Conservation (phyloP, 441 rosid genomes). For the Populus hybrid region DNA sequence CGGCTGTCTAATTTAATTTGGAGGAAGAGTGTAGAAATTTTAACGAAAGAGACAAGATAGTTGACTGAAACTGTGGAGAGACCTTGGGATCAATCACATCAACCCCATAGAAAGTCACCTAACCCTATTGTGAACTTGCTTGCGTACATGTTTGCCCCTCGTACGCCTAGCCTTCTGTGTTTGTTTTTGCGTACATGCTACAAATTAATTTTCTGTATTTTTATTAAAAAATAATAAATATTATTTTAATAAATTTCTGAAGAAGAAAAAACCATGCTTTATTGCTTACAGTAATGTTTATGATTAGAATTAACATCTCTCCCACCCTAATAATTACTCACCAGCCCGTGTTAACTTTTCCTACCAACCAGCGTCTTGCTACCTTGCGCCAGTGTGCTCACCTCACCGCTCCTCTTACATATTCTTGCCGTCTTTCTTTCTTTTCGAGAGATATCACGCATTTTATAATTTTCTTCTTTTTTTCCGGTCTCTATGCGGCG, state of each 20-base stretch:
- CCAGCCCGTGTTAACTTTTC: constrained; percentile 23
- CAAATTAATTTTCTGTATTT: too few species aligned
- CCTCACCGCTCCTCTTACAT: neutral
- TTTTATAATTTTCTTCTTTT: too few species aligned
- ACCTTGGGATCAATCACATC: constrained; percentile 15
- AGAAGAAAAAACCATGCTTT: neutral
- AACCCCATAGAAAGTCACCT: neutral
- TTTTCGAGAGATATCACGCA: neutral
- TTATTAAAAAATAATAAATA: too few species aligned
- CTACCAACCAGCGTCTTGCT: constrained; percentile 23
- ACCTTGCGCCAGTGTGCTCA: constrained; percentile 17
- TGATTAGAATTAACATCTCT: neutral
- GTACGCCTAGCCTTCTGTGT: neutral
- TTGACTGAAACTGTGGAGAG: constrained; percentile 7
- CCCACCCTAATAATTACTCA: neutral
- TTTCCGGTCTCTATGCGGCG: too few species aligned
- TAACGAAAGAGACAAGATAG: constrained; percentile 7
- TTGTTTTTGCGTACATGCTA: too few species aligned
- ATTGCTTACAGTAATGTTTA: neutral
- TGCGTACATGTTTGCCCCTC: constrained; percentile 19
- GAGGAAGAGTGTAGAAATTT: neutral
- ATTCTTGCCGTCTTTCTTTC: neutral
- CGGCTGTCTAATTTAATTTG: neutral
- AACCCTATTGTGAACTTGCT: constrained; percentile 5
- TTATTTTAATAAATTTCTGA: too few species aligned